A percentile compares a stretch with the other conserved stretches of the same genome.
Conservation (phyloP, 2,329 filamentous ascomycete genomes). For the Exophiala sp. region DNA sequence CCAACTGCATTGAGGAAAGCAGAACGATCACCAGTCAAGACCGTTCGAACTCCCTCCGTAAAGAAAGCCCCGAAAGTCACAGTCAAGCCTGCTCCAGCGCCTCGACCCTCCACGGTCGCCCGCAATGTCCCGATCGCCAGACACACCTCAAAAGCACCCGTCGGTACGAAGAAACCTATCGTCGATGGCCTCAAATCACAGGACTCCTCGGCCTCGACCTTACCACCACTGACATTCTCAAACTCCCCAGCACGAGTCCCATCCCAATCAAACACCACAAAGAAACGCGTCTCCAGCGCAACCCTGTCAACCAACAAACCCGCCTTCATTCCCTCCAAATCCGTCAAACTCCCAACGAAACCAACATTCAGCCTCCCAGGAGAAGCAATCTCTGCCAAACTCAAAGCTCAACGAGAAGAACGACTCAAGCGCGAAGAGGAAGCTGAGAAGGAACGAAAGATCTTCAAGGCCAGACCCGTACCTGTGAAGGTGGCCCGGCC, state of each 20-base stretch:
- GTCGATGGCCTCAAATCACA: constrained; percentile 10
- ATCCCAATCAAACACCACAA: constrained; percentile 33
- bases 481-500: constrained; percentile 34
- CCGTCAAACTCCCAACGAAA: constrained; percentile 48
- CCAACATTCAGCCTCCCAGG: constrained; percentile 52
- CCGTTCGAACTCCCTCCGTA: constrained; percentile 28
- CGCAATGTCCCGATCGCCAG: constrained; percentile 11
- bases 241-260: constrained; percentile 26
- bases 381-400: constrained; percentile 51
- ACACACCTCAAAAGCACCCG: constrained; percentile 8
- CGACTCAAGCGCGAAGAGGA: constrained; percentile 44
- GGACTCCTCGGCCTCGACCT: constrained; percentile 10
- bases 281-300: constrained; percentile 39
- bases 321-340: constrained; percentile 51
- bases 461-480: constrained; percentile 49
- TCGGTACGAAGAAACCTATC: constrained; percentile 21
- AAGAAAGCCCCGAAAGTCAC: constrained; percentile 11
- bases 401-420: constrained; percentile 51
- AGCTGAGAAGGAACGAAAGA: constrained; percentile 34
- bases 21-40: constrained; percentile 5
- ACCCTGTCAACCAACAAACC: constrained; percentile 42
- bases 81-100: constrained; percentile 8
- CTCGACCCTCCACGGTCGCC: constrained; percentile 3
- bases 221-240: constrained; percentile 22
- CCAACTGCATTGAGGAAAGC: constrained; percentile 13